Percentiles rank a stretch among this genome's conserved stretches.
Conservation (phyloP, 2,329 filamentous ascomycete species). For the Apiospora sp. region DNA sequence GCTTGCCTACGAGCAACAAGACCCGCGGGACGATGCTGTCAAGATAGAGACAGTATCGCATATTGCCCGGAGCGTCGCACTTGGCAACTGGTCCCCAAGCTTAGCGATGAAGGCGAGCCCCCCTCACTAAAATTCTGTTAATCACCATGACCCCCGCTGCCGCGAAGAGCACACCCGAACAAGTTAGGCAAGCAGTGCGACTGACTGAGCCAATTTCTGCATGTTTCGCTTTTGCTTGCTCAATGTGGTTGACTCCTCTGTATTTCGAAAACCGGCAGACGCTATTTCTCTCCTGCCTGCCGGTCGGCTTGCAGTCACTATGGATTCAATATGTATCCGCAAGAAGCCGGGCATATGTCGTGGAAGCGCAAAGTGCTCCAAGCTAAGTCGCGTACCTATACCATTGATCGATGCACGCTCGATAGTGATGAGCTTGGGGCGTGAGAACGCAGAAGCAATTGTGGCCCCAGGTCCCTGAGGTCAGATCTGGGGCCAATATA, state of each 20-base stretch:
- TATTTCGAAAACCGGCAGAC: not conserved
- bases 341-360: not conserved
- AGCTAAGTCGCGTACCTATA: not conserved
- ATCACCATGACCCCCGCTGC: not conserved
- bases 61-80: not conserved
- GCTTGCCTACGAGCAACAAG: not conserved
- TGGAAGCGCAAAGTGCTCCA: not conserved
- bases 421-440: not conserved
- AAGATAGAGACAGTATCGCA: not conserved
- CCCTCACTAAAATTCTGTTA: not conserved
- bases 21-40: not conserved
- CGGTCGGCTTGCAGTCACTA: not conserved
- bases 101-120: not conserved
- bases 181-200: not conserved
- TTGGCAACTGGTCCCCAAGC: not conserved
- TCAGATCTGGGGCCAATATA: not conserved
- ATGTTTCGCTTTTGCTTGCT: not conserved
- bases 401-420: not conserved
- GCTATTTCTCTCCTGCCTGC: not conserved
- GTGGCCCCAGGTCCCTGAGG: not conserved
- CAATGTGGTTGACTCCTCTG: not conserved
- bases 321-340: not conserved
- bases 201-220: slow-evolving; percentile 1
- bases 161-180: not conserved
- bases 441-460: not conserved